phyloP scores from a whole-genome alignment of 169 alveolate genomes.

The Toxoplasma gondii region DNA sequence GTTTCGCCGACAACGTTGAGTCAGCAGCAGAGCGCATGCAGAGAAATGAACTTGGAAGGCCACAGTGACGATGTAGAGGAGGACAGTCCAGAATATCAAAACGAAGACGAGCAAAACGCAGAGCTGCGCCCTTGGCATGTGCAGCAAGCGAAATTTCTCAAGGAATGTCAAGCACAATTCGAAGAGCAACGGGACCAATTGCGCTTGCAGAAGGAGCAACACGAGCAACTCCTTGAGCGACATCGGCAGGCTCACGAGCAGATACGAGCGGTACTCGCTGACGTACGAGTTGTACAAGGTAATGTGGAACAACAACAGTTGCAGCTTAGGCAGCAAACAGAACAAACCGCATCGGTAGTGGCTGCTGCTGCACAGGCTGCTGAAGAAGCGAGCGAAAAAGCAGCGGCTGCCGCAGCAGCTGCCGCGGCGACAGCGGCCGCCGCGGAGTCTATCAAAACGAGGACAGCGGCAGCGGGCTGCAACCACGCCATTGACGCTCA shows the following conservation, averaged over 20 bases:
- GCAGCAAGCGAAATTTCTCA: not conserved
- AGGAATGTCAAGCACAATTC: not conserved
- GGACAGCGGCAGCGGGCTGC: not conserved
- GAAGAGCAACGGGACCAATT: constrained; percentile 15
- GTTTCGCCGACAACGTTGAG: not conserved
- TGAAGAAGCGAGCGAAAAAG: not conserved
- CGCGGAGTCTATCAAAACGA: not conserved
- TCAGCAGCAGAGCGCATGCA: not conserved
- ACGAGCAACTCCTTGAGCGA: constrained; percentile 6
- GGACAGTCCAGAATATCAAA: not conserved
- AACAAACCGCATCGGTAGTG: not conserved
- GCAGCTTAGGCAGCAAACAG: not conserved
- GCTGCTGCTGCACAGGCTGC: constrained; percentile 29
- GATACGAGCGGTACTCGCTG: not conserved
- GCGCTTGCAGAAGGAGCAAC: not conserved
- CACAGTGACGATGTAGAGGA: not conserved
- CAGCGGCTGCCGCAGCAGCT: not conserved
- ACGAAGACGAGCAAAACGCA: not conserved
- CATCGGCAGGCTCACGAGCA: not conserved
- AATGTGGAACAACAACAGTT: not conserved
- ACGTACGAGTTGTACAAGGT: not conserved
- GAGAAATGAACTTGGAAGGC: not conserved
- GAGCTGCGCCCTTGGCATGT: not conserved
- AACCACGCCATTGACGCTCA: no score
- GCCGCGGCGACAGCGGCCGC: constrained; percentile 32